These are phyloP conservation scores for Phytopythium helicoides DNA, from an alignment of 352 stramenopile genomes.

Conservation along the genomic window DNA sequence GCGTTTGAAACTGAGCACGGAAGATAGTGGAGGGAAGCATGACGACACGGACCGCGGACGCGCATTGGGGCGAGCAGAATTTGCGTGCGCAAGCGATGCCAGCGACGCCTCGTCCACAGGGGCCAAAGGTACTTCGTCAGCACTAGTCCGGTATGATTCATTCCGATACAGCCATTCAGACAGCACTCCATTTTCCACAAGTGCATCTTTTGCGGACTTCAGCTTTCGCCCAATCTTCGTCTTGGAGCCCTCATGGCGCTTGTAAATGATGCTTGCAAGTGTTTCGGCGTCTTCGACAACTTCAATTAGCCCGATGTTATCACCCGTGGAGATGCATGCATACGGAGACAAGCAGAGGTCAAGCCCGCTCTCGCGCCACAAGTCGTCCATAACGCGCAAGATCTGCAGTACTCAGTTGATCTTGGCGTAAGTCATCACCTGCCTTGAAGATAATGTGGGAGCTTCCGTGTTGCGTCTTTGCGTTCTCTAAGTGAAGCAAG, in stretches of 20 bases:
- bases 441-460: conserved; percentile 91
- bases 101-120: conserved; percentile 2
- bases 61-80: conserved; percentile 8
- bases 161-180: conserved; percentile 72
- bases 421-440: conserved; percentile 92
- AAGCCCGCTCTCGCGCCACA: conserved; percentile 85
- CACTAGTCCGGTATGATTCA: too few relatives aligned
- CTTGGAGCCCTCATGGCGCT: conserved; percentile 51
- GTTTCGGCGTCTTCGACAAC: conserved; percentile 88
- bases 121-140: conserved; percentile 2
- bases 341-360: conserved; percentile 88
- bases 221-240: conserved; percentile 70
- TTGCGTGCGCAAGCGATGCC: conserved; percentile 1
- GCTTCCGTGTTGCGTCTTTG: conserved; percentile 55
- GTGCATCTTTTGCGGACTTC: conserved; percentile 62
- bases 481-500: conserved; percentile 81
- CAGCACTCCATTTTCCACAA: conserved; percentile 55
- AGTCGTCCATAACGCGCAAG: conserved; percentile 88
- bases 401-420: conserved; percentile 93
- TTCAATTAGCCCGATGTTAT: conserved; percentile 89
- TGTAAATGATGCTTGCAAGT: conserved; percentile 84
- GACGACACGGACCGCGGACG: conserved; percentile 27
- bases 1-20: conserved; percentile 10
- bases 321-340: conserved; percentile 83
- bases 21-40: conserved; percentile 52